These are phyloP conservation scores for Cladorrhinum samala DNA, from an alignment of 495 filamentous ascomycete genomes.

Conservation along the genomic window DNA sequence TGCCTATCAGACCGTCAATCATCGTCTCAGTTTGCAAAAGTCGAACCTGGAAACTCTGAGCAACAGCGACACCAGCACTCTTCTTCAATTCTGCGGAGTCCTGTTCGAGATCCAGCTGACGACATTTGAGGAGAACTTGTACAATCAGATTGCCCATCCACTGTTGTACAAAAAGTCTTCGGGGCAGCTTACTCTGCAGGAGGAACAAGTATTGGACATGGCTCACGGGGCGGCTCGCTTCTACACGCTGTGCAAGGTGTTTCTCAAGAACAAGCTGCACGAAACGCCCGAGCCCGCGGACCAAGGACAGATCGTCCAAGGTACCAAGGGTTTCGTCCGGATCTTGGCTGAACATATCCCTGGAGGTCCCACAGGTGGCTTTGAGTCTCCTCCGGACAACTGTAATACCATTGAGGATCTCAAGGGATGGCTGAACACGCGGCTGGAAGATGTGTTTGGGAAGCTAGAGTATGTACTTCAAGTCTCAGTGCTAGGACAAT, in stretches of 20 bases:
- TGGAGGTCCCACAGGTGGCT: too few relatives aligned
- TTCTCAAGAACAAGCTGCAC: conserved; percentile 7
- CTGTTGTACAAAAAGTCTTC: conserved; percentile 4
- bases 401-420: too few relatives aligned
- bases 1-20: conserved; percentile 9
- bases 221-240: conserved; percentile 4
- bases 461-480: too few relatives aligned
- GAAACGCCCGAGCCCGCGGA: too few relatives aligned
- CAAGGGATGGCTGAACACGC: too few relatives aligned
- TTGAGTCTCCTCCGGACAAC: too few relatives aligned
- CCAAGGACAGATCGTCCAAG: too few relatives aligned
- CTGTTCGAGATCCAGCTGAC: conserved; percentile 10
- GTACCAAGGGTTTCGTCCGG: too few relatives aligned
- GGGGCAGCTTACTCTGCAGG: conserved; percentile 1
- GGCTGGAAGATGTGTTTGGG: too few relatives aligned
- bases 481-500: too few relatives aligned
- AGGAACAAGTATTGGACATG: conserved; percentile 5
- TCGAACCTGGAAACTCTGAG: too few relatives aligned
- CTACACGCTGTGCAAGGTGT: conserved; percentile 5
- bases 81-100: conserved; percentile 6
- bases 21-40: conserved; percentile 8
- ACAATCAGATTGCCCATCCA: conserved; percentile 10
- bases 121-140: conserved; percentile 6
- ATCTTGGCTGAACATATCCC: too few relatives aligned
- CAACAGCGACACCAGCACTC: not conserved